These are phyloP conservation scores for Fraxinus excelsior DNA, from an alignment of 257 asterid species.

Conservation along the genomic window DNA sequence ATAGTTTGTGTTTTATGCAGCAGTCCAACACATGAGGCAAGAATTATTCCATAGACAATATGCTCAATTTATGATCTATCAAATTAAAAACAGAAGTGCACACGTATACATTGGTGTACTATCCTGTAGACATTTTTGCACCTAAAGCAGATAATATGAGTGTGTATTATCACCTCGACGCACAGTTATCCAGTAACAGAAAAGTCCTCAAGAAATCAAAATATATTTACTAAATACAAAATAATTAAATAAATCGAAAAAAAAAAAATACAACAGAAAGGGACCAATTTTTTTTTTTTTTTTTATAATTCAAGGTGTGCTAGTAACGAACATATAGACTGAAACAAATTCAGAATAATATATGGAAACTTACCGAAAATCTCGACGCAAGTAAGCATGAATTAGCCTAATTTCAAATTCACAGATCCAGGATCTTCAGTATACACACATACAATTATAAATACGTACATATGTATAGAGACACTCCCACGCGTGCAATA, in stretches of 20 bases:
- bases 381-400: constrained; percentile 67
- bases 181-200: constrained; percentile 9
- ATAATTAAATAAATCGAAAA: neutral
- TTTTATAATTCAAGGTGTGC: constrained; percentile 9
- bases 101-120: neutral
- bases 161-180: neutral
- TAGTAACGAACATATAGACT: constrained; percentile 7
- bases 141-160: constrained; percentile 4
- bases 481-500: constrained; percentile 20
- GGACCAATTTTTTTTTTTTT: no score
- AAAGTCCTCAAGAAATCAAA: constrained; percentile 10
- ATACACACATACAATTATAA: constrained; percentile 14
- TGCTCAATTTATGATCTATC: neutral
- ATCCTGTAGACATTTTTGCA: neutral
- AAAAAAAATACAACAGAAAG: neutral
- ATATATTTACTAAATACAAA: neutral
- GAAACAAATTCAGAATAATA: constrained; percentile 12
- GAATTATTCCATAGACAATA: neutral
- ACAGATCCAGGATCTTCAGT: constrained; percentile 53
- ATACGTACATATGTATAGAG: constrained; percentile 10
- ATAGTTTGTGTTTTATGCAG: neutral
- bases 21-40: no score
- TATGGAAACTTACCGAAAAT: constrained; percentile 57
- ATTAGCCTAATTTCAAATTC: constrained; percentile 41
- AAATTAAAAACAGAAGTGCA: constrained; percentile 1